Conservation (phyloP, 2,329 filamentous ascomycete genomes). For the Aaosphaeria arxii region DNA sequence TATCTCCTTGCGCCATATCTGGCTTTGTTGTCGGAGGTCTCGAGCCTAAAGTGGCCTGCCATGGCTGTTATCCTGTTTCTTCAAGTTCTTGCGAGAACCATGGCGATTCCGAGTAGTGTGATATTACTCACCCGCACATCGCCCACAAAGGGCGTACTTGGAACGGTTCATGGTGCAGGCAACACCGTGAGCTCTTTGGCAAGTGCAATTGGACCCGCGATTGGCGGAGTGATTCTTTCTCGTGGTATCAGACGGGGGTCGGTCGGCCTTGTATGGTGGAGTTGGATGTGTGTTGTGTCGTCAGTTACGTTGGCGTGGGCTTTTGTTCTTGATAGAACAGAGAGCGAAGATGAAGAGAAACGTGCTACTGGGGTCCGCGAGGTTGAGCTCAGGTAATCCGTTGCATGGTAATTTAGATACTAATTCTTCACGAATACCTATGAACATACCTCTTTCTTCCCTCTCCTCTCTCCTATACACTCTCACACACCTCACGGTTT, state of each 20-base stretch:
- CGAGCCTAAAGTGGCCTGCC: slow-evolving; percentile 34
- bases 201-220: slow-evolving; percentile 56
- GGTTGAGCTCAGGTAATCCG: too few species aligned
- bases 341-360: background rate
- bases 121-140: slow-evolving; percentile 61
- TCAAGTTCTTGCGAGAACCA: slow-evolving; percentile 45
- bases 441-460: too few species aligned
- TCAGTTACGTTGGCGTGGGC: slow-evolving; percentile 50
- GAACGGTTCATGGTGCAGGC: slow-evolving; percentile 55
- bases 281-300: slow-evolving; percentile 47
- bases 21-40: slow-evolving; percentile 32
- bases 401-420: too few species aligned
- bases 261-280: slow-evolving; percentile 59
- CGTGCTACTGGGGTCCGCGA: background rate
- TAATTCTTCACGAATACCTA: too few species aligned
- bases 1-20: slow-evolving; percentile 43
- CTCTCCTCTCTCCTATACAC: too few species aligned
- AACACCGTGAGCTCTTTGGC: slow-evolving; percentile 58
- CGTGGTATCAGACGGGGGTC: slow-evolving; percentile 54
- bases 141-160: slow-evolving; percentile 50
- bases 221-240: slow-evolving; percentile 58
- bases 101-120: slow-evolving; percentile 54
- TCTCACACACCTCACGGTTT: too few species aligned
- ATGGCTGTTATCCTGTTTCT: slow-evolving; percentile 38
- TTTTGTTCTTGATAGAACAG: slow-evolving; percentile 50